Evolutionary conservation across 2,329 filamentous ascomycete species (phyloP), one percentile per base, ranked within the genome.

Genomic region (Fonsecaea multimorphosa): DNA sequence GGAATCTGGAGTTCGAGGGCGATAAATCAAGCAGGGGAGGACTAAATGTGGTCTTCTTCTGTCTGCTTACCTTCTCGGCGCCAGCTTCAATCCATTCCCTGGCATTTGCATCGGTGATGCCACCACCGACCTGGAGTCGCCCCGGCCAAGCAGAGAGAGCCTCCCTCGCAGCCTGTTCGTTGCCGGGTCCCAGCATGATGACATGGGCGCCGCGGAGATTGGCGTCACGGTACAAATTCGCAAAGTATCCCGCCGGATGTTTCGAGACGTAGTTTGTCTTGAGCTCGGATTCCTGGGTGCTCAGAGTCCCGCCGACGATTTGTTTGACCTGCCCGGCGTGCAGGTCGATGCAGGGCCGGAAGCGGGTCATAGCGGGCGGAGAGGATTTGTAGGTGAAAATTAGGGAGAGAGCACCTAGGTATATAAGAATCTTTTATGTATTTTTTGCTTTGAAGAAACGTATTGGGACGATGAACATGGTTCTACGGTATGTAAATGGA

Each of bases 291-390:
- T 66, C 68, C 8, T 84, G 78, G 76, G 86, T 86, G 79, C 90
- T 90, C 68, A 99, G 86, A 1, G 95, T 98, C 66, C 95, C 94
- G 72, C 95, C 95, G 46, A 99, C 93, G 73, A 99, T 99, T 79
- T 99, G 95, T 83, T 99, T 99, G 66, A 99, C 95, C 76, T 94
- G 90, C 14, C 95, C 95, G n/a, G 93, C 90, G 78, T 99, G 95
- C 60, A 99, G 86, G 80, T 99, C 95, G 78, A 99, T 98, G 76
- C 95, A 99, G 22, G 95, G 95, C 44, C 95, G 86, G 76, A 99
- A 99, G 72, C 89, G 88, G 2, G 95, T 98, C 95, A 99, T 97
- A 51, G 52, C 36, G 12, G 46, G n/a, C 29, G 3, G 29, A 3
- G 29, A 31, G n/a, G n/a, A n/a, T n/a, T n/a, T n/a, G n/a, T 31